Percentiles rank a stretch among this genome's conserved stretches.
phyloP scores from a whole-genome alignment of 345 rosid species.

The Rhizophora apiculata region DNA sequence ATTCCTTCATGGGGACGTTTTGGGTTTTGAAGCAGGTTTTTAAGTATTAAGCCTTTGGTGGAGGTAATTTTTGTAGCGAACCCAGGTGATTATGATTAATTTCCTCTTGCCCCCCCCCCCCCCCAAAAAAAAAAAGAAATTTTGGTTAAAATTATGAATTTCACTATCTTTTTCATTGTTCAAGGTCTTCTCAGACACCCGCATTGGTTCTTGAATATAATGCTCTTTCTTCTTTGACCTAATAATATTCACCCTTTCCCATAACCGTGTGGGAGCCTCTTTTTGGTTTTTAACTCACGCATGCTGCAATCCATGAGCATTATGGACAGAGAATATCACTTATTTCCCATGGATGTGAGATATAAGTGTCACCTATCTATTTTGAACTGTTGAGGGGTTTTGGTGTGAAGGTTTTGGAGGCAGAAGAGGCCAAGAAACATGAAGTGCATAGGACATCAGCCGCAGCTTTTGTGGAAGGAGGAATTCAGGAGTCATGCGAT shows the following conservation, averaged over 20 bases:
- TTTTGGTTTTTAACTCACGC: not conserved
- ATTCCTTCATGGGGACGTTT: no score
- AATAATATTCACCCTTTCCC: no score
- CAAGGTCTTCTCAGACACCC: not conserved
- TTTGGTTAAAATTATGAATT: not conserved
- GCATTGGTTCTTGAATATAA: no score
- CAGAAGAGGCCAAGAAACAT: constrained; percentile 22
- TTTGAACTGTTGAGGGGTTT: constrained; percentile 2
- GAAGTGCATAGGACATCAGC: constrained; percentile 27
- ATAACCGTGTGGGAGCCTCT: no score
- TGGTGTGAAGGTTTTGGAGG: constrained; percentile 29
- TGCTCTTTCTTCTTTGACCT: not conserved
- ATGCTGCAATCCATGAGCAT: not conserved
- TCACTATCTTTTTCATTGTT: not conserved
- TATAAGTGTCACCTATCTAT: not conserved
- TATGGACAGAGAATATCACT: not conserved
- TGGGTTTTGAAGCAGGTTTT: no score
- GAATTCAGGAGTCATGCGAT: constrained; percentile 28
- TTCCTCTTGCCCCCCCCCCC: no score
- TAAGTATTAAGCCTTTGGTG: not conserved
- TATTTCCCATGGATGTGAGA: not conserved
- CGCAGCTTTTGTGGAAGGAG: constrained; percentile 35
- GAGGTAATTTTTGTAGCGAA: no score
- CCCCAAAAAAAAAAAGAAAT: no score
- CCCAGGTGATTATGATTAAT: no score